Evolutionary conservation across 352 stramenopile genomes (phyloP).

Genomic region (Phytophthora palmivora): DNA sequence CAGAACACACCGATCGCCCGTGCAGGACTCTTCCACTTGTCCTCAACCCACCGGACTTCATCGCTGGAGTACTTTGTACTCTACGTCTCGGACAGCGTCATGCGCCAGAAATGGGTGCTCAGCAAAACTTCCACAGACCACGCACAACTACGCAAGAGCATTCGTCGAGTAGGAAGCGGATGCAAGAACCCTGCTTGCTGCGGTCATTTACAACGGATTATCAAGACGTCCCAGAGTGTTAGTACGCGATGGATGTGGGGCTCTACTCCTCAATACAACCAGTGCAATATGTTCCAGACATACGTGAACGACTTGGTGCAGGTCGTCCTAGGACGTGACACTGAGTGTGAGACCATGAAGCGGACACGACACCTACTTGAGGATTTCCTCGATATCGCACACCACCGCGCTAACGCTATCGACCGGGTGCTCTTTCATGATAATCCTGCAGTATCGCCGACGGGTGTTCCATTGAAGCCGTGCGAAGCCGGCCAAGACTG

Average conservation of each 20-base stretch:
- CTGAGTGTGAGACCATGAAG: constrained; percentile 48
- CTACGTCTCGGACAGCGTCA: constrained; percentile 77
- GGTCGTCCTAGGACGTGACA: constrained; percentile 42
- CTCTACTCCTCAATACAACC: constrained; percentile 46
- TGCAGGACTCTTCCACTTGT: constrained; percentile 27
- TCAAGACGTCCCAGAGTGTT: constrained; percentile 33
- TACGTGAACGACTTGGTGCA: constrained; percentile 70
- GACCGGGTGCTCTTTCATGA: constrained; percentile 34
- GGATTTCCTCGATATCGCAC: constrained; percentile 60
- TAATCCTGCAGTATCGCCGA: constrained; percentile 17
- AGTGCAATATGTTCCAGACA: constrained; percentile 62
- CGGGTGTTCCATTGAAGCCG: constrained; percentile 9
- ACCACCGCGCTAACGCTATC: constrained; percentile 37
- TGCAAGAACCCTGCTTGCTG: constrained; percentile 68
- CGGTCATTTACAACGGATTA: constrained; percentile 57
- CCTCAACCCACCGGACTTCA: constrained; percentile 21
- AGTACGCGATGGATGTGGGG: constrained; percentile 26
- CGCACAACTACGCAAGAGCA: constrained; percentile 46
- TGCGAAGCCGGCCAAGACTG: constrained; percentile 16
- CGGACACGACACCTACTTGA: constrained; percentile 48
- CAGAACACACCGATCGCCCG: constrained; percentile 24
- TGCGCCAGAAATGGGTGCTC: constrained; percentile 77
- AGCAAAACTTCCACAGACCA: constrained; percentile 60
- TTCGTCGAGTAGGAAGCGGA: constrained; percentile 37
- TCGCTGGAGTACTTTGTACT: constrained; percentile 56